Conservation (phyloP, 768 basidiomycete species). For the Suillus subluteus region DNA sequence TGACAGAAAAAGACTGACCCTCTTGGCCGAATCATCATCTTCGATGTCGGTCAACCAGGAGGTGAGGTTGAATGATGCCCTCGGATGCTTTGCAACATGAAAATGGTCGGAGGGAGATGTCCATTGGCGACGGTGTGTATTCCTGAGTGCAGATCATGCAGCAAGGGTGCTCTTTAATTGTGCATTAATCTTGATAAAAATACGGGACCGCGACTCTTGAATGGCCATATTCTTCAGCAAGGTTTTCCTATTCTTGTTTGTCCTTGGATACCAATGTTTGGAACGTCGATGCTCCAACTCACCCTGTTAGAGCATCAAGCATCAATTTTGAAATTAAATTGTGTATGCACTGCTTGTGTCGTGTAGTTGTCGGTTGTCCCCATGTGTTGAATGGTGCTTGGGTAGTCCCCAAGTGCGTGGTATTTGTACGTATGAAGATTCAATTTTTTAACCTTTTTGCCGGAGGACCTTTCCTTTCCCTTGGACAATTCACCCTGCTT, state of each 20-base stretch:
- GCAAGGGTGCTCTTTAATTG: too few relatives aligned
- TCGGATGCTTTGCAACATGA: too few relatives aligned
- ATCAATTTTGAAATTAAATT: background rate
- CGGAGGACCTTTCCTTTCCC: too few relatives aligned
- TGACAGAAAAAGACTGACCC: conserved; percentile 20
- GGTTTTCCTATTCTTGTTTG: background rate
- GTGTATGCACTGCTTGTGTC: conserved; percentile 33
- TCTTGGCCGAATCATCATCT: conserved; percentile 20
- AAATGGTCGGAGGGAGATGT: too few relatives aligned
- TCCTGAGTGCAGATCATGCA: too few relatives aligned
- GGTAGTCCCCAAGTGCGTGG: conserved; percentile 39
- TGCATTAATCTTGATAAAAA: too few relatives aligned
- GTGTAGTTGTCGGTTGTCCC: conserved; percentile 31
- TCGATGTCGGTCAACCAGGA: too few relatives aligned
- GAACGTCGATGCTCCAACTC: conserved; percentile 14
- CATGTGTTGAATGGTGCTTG: background rate
- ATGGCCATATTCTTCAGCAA: too few relatives aligned
- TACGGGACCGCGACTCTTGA: too few relatives aligned
- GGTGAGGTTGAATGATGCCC: too few relatives aligned
- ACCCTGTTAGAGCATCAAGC: conserved; percentile 8
- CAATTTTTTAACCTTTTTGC: conserved; percentile 1
- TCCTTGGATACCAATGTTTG: conserved; percentile 9
- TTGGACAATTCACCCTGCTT: background rate
- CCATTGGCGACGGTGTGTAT: too few relatives aligned
- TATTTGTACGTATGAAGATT: conserved; percentile 35